phyloP scores from a whole-genome alignment of 1,139 yeast genomes.

The Scheffersomyces insectosa region DNA sequence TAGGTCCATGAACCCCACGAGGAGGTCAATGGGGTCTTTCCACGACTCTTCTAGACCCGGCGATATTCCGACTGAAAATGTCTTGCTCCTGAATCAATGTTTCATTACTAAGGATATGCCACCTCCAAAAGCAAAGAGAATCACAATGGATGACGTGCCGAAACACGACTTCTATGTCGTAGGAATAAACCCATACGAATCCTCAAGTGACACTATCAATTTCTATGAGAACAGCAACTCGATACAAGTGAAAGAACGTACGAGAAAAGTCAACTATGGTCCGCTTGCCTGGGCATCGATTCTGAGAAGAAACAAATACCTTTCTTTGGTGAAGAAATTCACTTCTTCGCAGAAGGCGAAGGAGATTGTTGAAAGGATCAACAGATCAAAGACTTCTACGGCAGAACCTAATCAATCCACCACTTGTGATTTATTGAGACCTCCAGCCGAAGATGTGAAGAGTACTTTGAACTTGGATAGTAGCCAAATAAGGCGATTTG shows the following conservation, averaged over 20 bases:
- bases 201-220: slow-evolving; percentile 24
- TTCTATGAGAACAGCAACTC: slow-evolving; percentile 27
- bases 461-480: not conserved
- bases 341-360: slow-evolving; percentile 19
- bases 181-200: slow-evolving; percentile 10
- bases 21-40: not conserved
- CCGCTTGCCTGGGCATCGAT: slow-evolving; percentile 32
- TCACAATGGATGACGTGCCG: not conserved
- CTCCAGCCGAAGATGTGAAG: slow-evolving; percentile 13
- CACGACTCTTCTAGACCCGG: not conserved
- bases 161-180: not conserved
- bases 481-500: not conserved
- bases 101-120: not conserved
- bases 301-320: slow-evolving; percentile 22
- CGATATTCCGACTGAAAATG: not conserved
- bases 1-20: not conserved
- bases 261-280: slow-evolving; percentile 18
- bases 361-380: slow-evolving; percentile 10
- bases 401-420: slow-evolving; percentile 25
- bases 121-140: not conserved
- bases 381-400: slow-evolving; percentile 15
- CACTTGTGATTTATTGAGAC: slow-evolving; percentile 9
- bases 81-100: not conserved
- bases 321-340: not conserved
- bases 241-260: slow-evolving; percentile 8